A percentile compares a stretch with the other conserved stretches of the same genome.
These are phyloP conservation scores for Xylaria scruposa DNA, from an alignment of 495 filamentous ascomycete species.

Conservation along the genomic window DNA sequence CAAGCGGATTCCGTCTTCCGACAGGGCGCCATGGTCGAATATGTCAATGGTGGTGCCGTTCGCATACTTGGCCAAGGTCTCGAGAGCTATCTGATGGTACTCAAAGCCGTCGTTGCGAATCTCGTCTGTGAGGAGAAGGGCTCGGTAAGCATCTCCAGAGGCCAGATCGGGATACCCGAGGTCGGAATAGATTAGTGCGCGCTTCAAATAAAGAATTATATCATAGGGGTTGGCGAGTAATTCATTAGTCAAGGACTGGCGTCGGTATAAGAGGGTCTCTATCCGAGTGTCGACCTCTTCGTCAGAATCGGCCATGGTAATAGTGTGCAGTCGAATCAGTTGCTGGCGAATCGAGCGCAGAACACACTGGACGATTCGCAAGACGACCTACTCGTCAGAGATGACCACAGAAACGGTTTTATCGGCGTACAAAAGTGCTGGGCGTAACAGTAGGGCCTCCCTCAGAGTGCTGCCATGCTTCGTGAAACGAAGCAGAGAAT, in stretches of 20 bases:
- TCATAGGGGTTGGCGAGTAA: conserved; percentile 72
- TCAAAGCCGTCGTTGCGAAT: conserved; percentile 71
- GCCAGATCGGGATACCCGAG: conserved; percentile 90
- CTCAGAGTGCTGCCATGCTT: background rate
- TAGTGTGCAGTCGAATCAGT: conserved; percentile 1
- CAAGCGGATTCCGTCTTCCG: conserved; percentile 44
- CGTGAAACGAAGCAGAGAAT: conserved; percentile 4
- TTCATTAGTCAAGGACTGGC: conserved; percentile 54
- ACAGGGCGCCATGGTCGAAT: conserved; percentile 50
- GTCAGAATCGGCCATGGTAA: conserved; percentile 48
- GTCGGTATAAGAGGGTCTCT: conserved; percentile 51
- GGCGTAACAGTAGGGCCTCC: background rate
- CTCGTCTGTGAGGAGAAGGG: conserved; percentile 84
- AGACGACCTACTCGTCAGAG: background rate
- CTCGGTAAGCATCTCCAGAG: conserved; percentile 87
- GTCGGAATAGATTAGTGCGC: conserved; percentile 71
- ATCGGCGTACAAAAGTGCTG: background rate
- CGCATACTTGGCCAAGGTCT: conserved; percentile 46
- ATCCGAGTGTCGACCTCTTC: conserved; percentile 46
- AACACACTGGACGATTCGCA: conserved; percentile 5
- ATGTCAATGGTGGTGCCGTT: conserved; percentile 43
- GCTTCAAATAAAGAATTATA: conserved; percentile 74
- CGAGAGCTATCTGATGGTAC: conserved; percentile 63
- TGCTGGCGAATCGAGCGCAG: background rate
- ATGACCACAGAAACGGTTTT: background rate